Evolutionary conservation across 1,284 basidiomycete species (phyloP), one percentile per base, ranked within the genome.

Genomic region (Megacollybia platyphylla): DNA sequence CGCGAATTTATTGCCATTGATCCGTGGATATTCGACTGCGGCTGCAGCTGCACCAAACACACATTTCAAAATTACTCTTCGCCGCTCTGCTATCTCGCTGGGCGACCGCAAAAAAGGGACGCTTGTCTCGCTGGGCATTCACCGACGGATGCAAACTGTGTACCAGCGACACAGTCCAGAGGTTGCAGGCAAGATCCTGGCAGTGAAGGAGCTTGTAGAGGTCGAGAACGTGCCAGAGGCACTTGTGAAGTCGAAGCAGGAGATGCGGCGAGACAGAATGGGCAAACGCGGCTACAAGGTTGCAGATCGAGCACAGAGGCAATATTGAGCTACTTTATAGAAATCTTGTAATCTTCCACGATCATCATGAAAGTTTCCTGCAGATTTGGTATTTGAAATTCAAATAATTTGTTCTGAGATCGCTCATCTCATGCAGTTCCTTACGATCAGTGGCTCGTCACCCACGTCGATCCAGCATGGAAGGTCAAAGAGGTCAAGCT

Each of bases 191-290:
- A 87, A 86, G 57, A 87, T 92, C 41, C 67, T 92, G 32, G 63
- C 65, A 9, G 76, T 91, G 44, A 92, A 92, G 67, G 88, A 92
- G 64, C 64, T 92, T 29, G 72, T 92, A n/a, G 76, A 82, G 53
- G 88, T 91, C 43, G 73, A 84, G 55, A 91, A 90, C 54, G 87
- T 92, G 10, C 70, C 79, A 0, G 62, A 62, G 27, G 66, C 69
- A 28, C 64, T 68, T 41, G 83, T 88, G 27, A 67, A 68, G 60
- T 79, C 75, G 7, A 77, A 79, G 57, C 63, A 70, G 48, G 69
- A 85, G 59, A 73, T 79, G 63, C 68, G 74, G 52, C 55, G 61
- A 51, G 78, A 80, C 50, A 65, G 85, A 52, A 76, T 68, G 57
- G 70, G 82, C 5, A 57, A 66, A 8, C 64, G 78, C 40, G 85